A percentile compares a stretch with the other conserved stretches of the same genome.
These are phyloP conservation scores for Colletotrichum horii DNA, from an alignment of 2,329 filamentous ascomycete genomes.

Conservation along the genomic window DNA sequence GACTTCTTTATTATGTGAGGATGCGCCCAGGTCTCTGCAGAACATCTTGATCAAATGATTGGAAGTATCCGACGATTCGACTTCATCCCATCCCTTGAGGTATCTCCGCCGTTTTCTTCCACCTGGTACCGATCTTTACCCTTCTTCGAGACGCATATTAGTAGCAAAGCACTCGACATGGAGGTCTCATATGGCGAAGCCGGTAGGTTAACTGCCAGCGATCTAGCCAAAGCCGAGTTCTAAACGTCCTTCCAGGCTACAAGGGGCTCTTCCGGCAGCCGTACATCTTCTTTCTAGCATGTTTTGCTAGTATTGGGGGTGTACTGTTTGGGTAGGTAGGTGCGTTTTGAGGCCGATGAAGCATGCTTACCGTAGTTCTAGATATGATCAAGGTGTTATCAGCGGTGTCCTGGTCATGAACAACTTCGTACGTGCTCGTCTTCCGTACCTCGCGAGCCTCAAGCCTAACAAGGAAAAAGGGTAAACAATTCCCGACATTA, in stretches of 20 bases:
- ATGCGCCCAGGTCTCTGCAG: background rate
- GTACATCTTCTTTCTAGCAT: constrained; percentile 1
- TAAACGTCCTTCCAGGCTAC: background rate
- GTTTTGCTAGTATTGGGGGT: background rate
- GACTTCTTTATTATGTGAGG: background rate
- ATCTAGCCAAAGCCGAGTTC: accelerated
- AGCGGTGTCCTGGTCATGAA: constrained; percentile 53
- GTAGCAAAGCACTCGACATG: background rate
- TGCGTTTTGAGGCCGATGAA: background rate
- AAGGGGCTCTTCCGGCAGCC: background rate
- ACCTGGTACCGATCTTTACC: background rate
- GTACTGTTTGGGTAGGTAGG: background rate
- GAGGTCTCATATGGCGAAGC: background rate
- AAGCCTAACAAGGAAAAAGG: background rate
- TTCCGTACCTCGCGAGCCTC: constrained; percentile 31
- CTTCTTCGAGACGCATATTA: background rate
- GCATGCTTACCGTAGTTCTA: constrained; percentile 31
- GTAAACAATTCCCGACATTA: background rate
- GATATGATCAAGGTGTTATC: constrained; percentile 55
- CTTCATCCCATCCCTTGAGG: background rate
- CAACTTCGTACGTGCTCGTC: constrained; percentile 37
- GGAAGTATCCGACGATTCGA: background rate
- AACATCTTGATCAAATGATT: background rate
- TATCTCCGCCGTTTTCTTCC: background rate
- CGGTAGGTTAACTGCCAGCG: background rate